Evolutionary conservation across 2,329 filamentous ascomycete genomes (phyloP).

Genomic region (Nemania serpens): DNA sequence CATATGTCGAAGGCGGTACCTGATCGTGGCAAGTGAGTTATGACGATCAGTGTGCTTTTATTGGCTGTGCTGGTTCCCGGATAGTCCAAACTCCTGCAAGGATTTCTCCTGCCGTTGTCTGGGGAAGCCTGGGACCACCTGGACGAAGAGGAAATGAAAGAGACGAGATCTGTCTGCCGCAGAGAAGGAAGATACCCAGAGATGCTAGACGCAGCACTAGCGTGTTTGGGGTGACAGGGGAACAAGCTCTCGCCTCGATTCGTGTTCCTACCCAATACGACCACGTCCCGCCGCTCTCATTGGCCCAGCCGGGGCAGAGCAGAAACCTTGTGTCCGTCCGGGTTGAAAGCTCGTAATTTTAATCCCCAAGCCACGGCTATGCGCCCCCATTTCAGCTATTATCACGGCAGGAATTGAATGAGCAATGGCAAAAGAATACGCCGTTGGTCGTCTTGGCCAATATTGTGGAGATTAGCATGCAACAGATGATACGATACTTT

Average conservation of each 20-base stretch:
- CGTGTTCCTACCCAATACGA: conserved; percentile 29
- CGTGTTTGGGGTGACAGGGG: not conserved
- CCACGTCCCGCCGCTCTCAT: conserved; percentile 14
- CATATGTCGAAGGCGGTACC: conserved; percentile 4
- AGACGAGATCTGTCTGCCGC: conserved; percentile 19
- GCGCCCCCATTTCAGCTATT: conserved; percentile 24
- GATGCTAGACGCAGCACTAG: not conserved
- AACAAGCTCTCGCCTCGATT: conserved; percentile 18
- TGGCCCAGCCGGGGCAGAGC: conserved; percentile 4
- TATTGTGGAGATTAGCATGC: conserved; percentile 20
- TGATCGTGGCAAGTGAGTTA: conserved; percentile 1
- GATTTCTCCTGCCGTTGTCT: conserved; percentile 10
- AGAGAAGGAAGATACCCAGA: not conserved
- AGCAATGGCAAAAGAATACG: not conserved
- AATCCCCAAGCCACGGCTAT: conserved; percentile 20
- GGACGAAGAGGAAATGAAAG: conserved; percentile 6
- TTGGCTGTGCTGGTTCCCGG: not conserved
- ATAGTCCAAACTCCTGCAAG: conserved; percentile 2
- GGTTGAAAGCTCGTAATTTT: conserved; percentile 25
- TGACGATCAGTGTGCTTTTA: not conserved
- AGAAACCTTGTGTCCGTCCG: not conserved
- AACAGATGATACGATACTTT: conserved; percentile 2
- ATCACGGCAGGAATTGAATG: conserved; percentile 8
- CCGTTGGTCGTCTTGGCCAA: conserved; percentile 1
- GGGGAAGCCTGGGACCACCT: too few relatives aligned